Percentiles rank a stretch among this genome's conserved stretches.
Evolutionary conservation across 2,329 filamentous ascomycete species (phyloP).

Genomic region (Capronia epimyces): DNA sequence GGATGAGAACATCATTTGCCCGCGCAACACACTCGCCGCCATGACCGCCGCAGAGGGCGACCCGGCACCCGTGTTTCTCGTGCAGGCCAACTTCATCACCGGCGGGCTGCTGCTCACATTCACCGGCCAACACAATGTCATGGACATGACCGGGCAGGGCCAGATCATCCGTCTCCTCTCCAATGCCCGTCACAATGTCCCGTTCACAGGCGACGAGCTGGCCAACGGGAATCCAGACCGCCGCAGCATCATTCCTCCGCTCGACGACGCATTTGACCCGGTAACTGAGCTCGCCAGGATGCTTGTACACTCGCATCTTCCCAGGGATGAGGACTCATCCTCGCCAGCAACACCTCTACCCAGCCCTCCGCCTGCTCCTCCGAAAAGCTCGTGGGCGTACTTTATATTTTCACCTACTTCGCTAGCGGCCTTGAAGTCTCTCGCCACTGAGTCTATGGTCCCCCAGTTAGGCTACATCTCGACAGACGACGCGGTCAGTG

Average conservation of each 20-base stretch:
- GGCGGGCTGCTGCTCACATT: constrained; percentile 50
- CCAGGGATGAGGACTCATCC: neutral
- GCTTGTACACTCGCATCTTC: constrained; percentile 30
- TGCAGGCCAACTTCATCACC: constrained; percentile 47
- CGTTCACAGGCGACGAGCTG: constrained; percentile 45
- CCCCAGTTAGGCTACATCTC: constrained; percentile 39
- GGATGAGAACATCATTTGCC: constrained; percentile 42
- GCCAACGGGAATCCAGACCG: constrained; percentile 41
- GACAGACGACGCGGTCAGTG: constrained; percentile 51
- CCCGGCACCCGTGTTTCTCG: constrained; percentile 40
- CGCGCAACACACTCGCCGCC: constrained; percentile 37
- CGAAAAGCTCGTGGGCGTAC: constrained; percentile 41
- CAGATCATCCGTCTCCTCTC: constrained; percentile 45
- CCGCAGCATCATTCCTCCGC: constrained; percentile 36
- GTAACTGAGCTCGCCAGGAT: constrained; percentile 37
- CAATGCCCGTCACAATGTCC: constrained; percentile 46
- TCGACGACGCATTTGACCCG: constrained; percentile 36
- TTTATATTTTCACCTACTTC: constrained; percentile 41
- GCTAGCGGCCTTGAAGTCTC: constrained; percentile 40
- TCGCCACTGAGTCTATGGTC: constrained; percentile 32
- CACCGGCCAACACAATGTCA: constrained; percentile 45
- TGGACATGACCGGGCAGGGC: constrained; percentile 50
- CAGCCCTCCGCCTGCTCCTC: constrained; percentile 3
- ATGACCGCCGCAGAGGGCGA: constrained; percentile 16
- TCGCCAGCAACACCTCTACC: neutral